Evolutionary conservation across 768 basidiomycete genomes (phyloP).

Genomic region (Roridomyces roridus): DNA sequence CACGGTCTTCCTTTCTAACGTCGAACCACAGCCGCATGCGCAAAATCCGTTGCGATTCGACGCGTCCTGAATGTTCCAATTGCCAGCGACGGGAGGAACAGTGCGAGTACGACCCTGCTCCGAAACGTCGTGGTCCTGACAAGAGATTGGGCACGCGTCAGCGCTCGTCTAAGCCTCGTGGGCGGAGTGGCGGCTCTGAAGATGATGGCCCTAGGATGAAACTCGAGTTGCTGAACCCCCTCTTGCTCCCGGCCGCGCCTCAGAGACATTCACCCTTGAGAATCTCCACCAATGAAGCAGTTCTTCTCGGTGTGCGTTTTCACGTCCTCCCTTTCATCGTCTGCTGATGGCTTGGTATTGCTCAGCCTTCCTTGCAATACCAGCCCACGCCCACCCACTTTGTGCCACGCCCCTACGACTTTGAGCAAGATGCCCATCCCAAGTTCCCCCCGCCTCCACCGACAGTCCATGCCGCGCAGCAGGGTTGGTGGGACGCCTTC

Average conservation of each 20-base stretch:
- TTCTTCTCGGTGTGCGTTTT: conserved; percentile 11
- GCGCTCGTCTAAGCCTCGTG: conserved; percentile 33
- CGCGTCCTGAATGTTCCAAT: conserved; percentile 60
- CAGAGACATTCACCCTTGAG: neutral
- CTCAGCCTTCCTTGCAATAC: too few species aligned
- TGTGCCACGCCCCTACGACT: too few species aligned
- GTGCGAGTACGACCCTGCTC: conserved; percentile 61
- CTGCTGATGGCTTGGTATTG: too few species aligned
- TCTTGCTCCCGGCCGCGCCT: too few species aligned
- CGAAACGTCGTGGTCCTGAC: conserved; percentile 63
- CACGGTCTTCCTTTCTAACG: too few species aligned
- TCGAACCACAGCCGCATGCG: conserved; percentile 64
- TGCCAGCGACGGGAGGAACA: conserved; percentile 56
- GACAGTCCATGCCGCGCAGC: conserved; percentile 15
- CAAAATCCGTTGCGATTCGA: too few species aligned
- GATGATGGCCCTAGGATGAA: conserved; percentile 13
- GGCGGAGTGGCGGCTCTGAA: too few species aligned
- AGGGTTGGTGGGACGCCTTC: conserved; percentile 23
- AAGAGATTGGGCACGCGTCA: conserved; percentile 63
- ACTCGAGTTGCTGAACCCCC: too few species aligned
- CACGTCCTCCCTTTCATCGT: too few species aligned
- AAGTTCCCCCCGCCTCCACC: conserved; percentile 16
- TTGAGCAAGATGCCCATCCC: conserved; percentile 12
- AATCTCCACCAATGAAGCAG: conserved; percentile 12
- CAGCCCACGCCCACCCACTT: too few species aligned